These are phyloP conservation scores for Carex littledalei DNA, from an alignment of 176 grass and related monocot species.

Conservation along the genomic window DNA sequence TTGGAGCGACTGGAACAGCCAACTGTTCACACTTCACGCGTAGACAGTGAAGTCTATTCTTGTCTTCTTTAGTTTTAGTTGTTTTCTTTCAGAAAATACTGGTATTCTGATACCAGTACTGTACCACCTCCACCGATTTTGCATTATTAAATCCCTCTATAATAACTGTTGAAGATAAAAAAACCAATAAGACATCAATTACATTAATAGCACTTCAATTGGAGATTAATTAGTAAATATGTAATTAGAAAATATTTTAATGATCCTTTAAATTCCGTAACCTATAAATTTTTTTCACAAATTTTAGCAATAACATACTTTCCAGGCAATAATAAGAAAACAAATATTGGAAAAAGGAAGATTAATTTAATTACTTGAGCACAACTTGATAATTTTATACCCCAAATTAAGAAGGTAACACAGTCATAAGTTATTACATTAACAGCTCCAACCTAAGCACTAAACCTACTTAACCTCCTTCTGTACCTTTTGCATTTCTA, in stretches of 20 bases:
- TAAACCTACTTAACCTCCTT: not conserved
- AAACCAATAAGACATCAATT: no score
- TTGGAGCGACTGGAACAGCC: not conserved
- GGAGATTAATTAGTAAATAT: no score
- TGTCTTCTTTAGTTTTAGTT: not conserved
- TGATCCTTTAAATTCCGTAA: no score
- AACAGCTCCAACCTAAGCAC: constrained; percentile 15
- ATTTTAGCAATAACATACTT: not conserved
- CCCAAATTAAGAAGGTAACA: not conserved
- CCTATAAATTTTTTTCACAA: no score
- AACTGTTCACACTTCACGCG: not conserved
- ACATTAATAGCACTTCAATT: no score
- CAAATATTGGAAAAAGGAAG: not conserved
- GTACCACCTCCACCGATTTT: no score
- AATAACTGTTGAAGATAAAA: no score
- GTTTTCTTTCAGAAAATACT: not conserved
- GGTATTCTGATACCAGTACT: no score
- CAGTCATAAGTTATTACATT: constrained; percentile 17
- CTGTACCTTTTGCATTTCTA: constrained; percentile 21
- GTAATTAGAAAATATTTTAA: no score
- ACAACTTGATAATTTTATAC: constrained; percentile 10
- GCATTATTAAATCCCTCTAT: no score
- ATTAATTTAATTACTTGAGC: not conserved
- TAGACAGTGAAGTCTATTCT: not conserved
- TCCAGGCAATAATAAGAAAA: not conserved